Evolutionary conservation across 176 grass and related monocot species (phyloP), one percentile per base, ranked within the genome.

Genomic region (Cenchrus purpureus): DNA sequence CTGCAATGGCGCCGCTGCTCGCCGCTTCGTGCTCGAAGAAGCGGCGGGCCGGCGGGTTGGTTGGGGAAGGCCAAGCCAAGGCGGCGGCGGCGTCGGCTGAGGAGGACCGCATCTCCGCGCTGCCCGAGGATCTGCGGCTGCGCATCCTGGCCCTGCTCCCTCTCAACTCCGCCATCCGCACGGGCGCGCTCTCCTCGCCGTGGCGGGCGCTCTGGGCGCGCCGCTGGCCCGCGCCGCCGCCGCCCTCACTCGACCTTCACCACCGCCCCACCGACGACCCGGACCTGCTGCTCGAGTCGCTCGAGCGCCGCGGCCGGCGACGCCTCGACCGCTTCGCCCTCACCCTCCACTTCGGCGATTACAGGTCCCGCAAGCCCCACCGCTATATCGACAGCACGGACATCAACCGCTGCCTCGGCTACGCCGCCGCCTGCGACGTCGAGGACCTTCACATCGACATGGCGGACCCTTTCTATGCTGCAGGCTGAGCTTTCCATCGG

Each of bases 371-470:
- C 44, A 45, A 45, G 44, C 7, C 44, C 44, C 44, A 8, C 50
- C 50, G 50, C 50, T 45, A 45, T 51, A 86, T 79, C 79, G 74
- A 72, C 56, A 83, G 79, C 20, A 83, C 78, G 77, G 90, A 90
- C 17, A 89, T 17, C 19, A 19, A 60, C 7, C 20, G 57, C 57
- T 60, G 20, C 57, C 57, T 60, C 57, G 20, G n/a, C 57, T 60
- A 60, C 19, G 57, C 57, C 57, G 57, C 57, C 57, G 57, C 20
- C 20, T 59, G 57, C 79, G 75, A 57, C 50, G 86, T 84, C 20
- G 86, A 81, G 84, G 88, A 90, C 43, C 91, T 92, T 45, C 57
- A 59, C 57, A 59, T 92, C 52, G 73, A 77, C 4, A 20, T 10
- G 70, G 0, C 3, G 7, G 0, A 14, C 4, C 58, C 0, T 7